These are phyloP conservation scores for Microbotryomycetes sp. DNA, from an alignment of 1,284 basidiomycete species.

Conservation along the genomic window DNA sequence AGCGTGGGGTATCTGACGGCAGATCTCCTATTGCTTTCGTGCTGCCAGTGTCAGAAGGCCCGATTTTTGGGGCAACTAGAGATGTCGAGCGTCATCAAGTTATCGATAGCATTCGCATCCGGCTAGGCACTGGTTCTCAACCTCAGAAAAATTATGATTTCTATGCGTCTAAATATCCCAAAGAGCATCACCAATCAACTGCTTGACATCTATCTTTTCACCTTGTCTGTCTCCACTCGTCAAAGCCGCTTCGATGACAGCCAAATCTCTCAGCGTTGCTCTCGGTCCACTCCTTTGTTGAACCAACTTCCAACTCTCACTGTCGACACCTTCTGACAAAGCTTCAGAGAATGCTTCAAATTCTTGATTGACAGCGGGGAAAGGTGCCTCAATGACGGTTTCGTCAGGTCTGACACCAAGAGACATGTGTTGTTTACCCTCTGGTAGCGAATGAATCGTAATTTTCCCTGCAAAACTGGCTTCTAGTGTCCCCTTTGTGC, in stretches of 20 bases:
- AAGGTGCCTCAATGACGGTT: not conserved
- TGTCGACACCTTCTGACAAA: constrained; percentile 1
- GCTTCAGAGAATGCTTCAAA: constrained; percentile 20
- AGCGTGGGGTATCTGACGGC: too few species aligned
- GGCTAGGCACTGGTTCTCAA: too few species aligned
- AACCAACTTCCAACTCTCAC: constrained; percentile 1
- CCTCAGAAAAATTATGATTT: too few species aligned
- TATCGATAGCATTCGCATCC: too few species aligned
- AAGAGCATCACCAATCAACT: constrained; percentile 6
- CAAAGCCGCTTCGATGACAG: constrained; percentile 27
- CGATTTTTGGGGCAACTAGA: too few species aligned
- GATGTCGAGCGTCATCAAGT: too few species aligned
- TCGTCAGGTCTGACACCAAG: not conserved
- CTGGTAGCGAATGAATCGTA: not conserved
- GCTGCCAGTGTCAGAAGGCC: too few species aligned
- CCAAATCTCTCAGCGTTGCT: constrained; percentile 29
- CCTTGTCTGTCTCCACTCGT: constrained; percentile 9
- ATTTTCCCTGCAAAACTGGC: not conserved
- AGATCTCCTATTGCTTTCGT: too few species aligned
- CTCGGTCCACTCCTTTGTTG: constrained; percentile 26
- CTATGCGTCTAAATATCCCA: constrained; percentile 5
- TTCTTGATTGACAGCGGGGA: constrained; percentile 20
- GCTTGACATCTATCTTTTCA: constrained; percentile 1
- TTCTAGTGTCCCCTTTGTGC: not conserved
- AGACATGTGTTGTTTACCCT: not conserved